Conservation (phyloP, 371 early-diverging fungal species). For the Actinomucor elegans region DNA sequence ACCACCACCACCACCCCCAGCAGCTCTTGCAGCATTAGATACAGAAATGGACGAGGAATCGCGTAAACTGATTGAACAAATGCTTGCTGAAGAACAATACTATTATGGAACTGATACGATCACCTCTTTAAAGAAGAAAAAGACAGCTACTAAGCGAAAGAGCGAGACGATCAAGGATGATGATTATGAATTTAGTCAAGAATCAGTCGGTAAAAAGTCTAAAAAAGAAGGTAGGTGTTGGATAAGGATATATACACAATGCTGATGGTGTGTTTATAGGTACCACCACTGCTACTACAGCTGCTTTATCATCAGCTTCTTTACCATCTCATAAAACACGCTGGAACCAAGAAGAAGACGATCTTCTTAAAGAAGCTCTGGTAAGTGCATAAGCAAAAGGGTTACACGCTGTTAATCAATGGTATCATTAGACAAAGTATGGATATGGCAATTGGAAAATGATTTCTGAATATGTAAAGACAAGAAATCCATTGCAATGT, state of each 20-base stretch:
- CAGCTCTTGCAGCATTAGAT: not conserved
- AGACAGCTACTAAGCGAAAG: not conserved
- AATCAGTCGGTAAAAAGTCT: constrained; percentile 4
- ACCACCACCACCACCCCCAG: too few relatives aligned
- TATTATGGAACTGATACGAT: constrained; percentile 51
- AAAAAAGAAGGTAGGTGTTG: constrained; percentile 17
- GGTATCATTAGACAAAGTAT: constrained; percentile 18
- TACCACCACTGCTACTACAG: too few relatives aligned
- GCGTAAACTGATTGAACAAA: constrained; percentile 61
- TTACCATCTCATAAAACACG: constrained; percentile 68
- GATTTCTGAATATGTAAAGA: constrained; percentile 55
- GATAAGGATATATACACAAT: not conserved
- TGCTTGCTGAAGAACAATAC: constrained; percentile 71
- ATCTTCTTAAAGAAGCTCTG: constrained; percentile 40
- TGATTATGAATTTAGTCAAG: not conserved
- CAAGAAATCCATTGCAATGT: constrained; percentile 66
- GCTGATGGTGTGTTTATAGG: too few relatives aligned
- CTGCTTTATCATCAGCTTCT: constrained; percentile 47
- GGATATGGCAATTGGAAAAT: constrained; percentile 69
- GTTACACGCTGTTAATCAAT: not conserved
- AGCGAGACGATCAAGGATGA: not conserved
- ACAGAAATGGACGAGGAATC: constrained; percentile 63
- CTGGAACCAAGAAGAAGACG: constrained; percentile 51
- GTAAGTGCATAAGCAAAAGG: constrained; percentile 25
- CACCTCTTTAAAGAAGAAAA: constrained; percentile 7